Base-by-base conservation (phyloP, 2,329 filamentous ascomycete genomes). In the Aphanocladium album region DNA sequence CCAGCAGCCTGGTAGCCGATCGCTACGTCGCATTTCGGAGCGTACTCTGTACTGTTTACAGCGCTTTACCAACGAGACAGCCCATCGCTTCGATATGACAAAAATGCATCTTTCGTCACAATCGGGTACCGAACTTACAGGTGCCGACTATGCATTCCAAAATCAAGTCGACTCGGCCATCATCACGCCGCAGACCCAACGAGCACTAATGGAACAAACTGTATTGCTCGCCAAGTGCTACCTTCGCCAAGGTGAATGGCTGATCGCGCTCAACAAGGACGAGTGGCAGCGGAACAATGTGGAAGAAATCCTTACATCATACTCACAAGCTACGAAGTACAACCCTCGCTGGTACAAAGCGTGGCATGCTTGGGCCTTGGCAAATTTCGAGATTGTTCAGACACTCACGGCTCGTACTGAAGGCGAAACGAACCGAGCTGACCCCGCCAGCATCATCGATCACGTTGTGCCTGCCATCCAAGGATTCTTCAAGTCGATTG, bases 311-410 rank as follows among this genome's bases (percentile, higher is more conserved):
- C 80, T 99, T 25, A 83, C 86, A n/a, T 92, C 95, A 1, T 99
- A 98, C 73, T 87, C 88, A 19, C 89, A 93, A 62, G 96, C 96
- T 1, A 99, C 95, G 2, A 88, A 91, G 62, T 97, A 96, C 76
- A 96, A 99, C 72, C 89, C 91, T 37, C 87, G 89, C 63, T 99
- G 93, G 86, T 99, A 99, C 79, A 99, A 99, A 76, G 95, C 96
- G 8, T 99, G 95, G 95, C 95, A 99, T 75, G 90, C 95, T 0
- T 99, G 95, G 93, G 96, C 95, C 12, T 77, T 99, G 64, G 93
- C 95, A 58, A 99, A 99, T 74, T 99, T 99, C 69, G 93, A 99
- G 75, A 95, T 99, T 61, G 93, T 98, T 41, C 96, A 95, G 67
- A 86, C 89, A 0, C 79, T 95, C 61, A 85, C 88, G 9, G 82